Base-by-base conservation (phyloP, 208 protist species). In the Herpetomonas tarakana region DNA sequence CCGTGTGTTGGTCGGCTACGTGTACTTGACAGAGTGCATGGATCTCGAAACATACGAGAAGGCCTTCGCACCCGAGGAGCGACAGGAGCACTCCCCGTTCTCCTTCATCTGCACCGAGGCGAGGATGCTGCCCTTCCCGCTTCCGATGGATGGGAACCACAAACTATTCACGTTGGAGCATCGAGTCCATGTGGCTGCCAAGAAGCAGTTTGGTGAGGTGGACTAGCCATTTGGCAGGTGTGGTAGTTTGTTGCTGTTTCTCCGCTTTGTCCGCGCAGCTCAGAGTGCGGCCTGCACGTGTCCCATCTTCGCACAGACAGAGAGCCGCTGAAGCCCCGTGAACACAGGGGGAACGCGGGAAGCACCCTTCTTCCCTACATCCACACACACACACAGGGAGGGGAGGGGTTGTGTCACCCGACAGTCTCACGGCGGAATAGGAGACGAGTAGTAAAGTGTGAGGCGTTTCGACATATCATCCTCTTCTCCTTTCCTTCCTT, bases 141-240 rank as follows among this genome's bases (percentile, higher is more conserved):
- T 97, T n/a, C 83, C 87, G 35, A 96, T 96, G 88, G 60, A 62
- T 2, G 92, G 92, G 24, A 72, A 88, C 29, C 90, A 97, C 74
- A 97, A 97, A 62, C 79, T 97, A 11, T 97, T 92, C 62, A 74
- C 60, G 7, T 62, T 97, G 22, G 84, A 94, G 18, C 81, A 83
- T 53, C 81, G 81, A 26, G 76, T 94, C 7, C 78, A 82, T 45
- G 57, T 66, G 2, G 83, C 87, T 0, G 88, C 88, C 1, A 71
- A 73, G 55, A 87, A 91, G 60, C 88, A 96, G 66, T 71, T 96
- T 1, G 62, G 75, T 25, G 89, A 96, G 44, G 62, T 84, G 0
- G 31, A 49, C 3, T 74, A 22, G 67, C 18, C 16, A n/a, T n/a
- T n/a, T n/a, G n/a, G n/a, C n/a, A n/a, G n/a, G n/a, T n/a, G n/a